Evolutionary conservation across 345 rosid genomes (phyloP).

Genomic region (Raphanus sativus): DNA sequence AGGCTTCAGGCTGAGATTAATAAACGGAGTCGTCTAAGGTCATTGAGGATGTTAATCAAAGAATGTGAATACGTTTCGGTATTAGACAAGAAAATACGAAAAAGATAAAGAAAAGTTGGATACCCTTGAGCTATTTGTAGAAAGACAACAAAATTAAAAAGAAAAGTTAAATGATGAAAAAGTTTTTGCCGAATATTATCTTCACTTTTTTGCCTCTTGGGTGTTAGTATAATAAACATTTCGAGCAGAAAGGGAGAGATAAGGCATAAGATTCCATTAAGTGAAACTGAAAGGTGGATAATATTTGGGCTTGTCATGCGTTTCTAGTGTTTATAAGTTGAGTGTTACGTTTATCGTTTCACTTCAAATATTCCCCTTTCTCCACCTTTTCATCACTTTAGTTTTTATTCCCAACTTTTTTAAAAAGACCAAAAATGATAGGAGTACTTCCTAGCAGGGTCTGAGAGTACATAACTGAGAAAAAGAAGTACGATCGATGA

Average conservation of each 20-base stretch:
- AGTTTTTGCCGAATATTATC: slow-evolving; percentile 1
- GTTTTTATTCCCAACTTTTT: neutral
- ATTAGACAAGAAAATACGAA: neutral
- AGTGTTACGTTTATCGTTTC: slow-evolving; percentile 38
- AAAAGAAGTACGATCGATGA: neutral
- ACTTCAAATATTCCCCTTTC: slow-evolving; percentile 28
- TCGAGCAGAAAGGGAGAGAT: slow-evolving; percentile 15
- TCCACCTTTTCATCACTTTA: slow-evolving; percentile 18
- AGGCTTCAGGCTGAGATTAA: neutral
- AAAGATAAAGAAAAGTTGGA: neutral
- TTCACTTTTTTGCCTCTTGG: slow-evolving; percentile 10
- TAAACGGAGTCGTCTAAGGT: neutral
- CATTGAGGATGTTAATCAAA: neutral
- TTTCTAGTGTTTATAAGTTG: slow-evolving; percentile 32
- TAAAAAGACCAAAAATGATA: neutral
- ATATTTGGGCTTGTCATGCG: slow-evolving; percentile 35
- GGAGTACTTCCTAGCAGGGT: neutral
- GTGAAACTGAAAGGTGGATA: slow-evolving; percentile 39
- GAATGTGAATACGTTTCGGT: slow-evolving; percentile 5
- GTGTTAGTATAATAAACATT: slow-evolving; percentile 17
- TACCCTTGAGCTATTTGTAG: neutral
- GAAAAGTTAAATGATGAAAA: slow-evolving; percentile 15
- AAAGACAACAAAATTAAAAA: neutral
- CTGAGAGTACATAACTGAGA: neutral
- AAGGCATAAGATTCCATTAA: slow-evolving; percentile 41